These are phyloP conservation scores for Zymoseptoria pseudotritici DNA, from an alignment of 2,329 filamentous ascomycete species.

Conservation along the genomic window DNA sequence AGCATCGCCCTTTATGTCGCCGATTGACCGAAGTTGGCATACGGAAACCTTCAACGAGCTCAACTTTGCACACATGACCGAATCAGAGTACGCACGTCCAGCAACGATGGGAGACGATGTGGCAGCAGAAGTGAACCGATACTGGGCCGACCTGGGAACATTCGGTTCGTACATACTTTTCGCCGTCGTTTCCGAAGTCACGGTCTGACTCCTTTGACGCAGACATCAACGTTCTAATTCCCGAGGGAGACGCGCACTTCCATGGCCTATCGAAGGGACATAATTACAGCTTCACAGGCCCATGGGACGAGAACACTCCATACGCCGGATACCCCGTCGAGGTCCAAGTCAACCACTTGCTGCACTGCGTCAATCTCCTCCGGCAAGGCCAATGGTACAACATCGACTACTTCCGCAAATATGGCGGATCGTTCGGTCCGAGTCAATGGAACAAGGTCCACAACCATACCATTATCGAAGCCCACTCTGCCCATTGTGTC, in stretches of 20 bases:
- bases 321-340: background rate
- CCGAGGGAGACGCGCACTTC: background rate
- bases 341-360: background rate
- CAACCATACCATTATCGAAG: background rate
- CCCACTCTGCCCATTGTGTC: background rate
- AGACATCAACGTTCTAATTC: background rate
- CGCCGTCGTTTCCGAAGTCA: background rate
- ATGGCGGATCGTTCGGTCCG: background rate
- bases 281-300: background rate
- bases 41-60: background rate
- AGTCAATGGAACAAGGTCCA: background rate
- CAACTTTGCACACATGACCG: background rate
- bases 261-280: background rate
- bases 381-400: conserved; percentile 2
- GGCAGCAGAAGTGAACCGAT: background rate
- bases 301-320: background rate
- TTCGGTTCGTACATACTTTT: background rate
- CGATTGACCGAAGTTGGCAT: background rate
- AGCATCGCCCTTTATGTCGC: background rate
- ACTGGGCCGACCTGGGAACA: background rate
- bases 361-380: conserved; percentile 1
- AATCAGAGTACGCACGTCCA: background rate
- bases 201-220: background rate
- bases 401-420: background rate
- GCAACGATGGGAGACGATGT: background rate